Base-by-base conservation (phyloP, 192 early-diverging fungal genomes). In the Chytriomyces confervae region DNA sequence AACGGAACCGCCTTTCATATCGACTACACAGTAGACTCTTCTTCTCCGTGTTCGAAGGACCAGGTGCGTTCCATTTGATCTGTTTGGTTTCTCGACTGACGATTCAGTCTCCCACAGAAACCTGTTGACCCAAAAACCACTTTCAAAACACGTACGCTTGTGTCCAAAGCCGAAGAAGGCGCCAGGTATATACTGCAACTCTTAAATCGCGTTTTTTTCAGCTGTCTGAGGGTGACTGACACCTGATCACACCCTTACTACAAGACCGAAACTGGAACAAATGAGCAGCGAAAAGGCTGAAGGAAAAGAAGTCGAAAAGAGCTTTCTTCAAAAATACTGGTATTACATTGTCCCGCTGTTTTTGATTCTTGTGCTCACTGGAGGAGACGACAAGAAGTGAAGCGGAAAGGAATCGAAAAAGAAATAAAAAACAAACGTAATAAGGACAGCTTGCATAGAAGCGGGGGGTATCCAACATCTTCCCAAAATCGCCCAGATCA, bases 261-360 rank as follows among this genome's bases (percentile, higher is more conserved):
- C n/a, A 53, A 74, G 72, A 62, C 72, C 72, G 5, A 61, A 63
- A 9, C 23, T 76, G 44, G 63, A 76, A 11, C 46, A 62, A 64
- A 76, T 76, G 62, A 65, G 50, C 49, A 48, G 48, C 18, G 63
- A 76, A 46, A 43, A 18, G 24, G 47, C 62, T 24, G 51, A 53
- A 53, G 63, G 62, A 50, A 81, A 82, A 2, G 86, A 84, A 76
- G 80, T 79, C 45, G 77, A 81, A 65, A 84, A 84, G 80, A 86
- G 84, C 73, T 89, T 89, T 78, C 61, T 89, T 23, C 82, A 79
- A 64, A 89, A 89, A 81, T 89, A 89, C 81, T 89, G 88, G 88
- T 86, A 87, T 79, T 84, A 85, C 75, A 76, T 87, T 45, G 73
- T 89, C 7, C 88, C 88, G 9, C 43, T 89, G 3, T 68, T 84